Evolutionary conservation across 139 green algal genomes (phyloP), one percentile per base, ranked within the genome.

Genomic region (Spirogloea muscicola): DNA sequence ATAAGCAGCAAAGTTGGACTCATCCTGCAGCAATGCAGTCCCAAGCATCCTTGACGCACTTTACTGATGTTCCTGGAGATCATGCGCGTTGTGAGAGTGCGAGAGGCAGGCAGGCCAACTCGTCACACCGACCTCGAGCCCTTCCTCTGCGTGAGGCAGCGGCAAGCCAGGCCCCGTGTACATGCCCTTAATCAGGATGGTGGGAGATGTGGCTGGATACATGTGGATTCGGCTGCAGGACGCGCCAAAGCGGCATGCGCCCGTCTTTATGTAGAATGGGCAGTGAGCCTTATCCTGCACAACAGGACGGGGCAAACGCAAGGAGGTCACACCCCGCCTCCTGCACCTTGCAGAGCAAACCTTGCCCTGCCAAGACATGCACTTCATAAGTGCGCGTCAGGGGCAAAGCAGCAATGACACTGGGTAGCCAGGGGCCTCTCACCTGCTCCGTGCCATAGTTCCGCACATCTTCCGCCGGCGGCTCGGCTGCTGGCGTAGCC

Each of bases 221-320:
- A 42, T 25, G 62, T 79, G 71, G 18, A 37, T 40, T 27, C 71
- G 71, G 16, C 29, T 78, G 71, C 71, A 79, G 1, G 27, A 18
- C 16, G 16, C 31, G 29, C 29, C 61, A 41, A 49, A 77, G 39
- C 63, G 71, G 16, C 71, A 79, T 16, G 71, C 42, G 3, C 71
- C 71, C 2, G 71, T 79, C 71, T 77, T 77, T 27, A 76, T 34
- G 33, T 52, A 79, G 44, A 79, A 77, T 18, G 61, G 71, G 59
- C 71, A 79, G 42, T 41, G 18, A 9, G 34, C 65, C n/a, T 43
- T 39, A 21, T 77, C 34, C 68, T 74, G 65, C 43, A n/a, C n/a
- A n/a, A n/a, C n/a, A n/a, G n/a, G n/a, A n/a, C n/a, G n/a, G n/a
- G n/a, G n/a, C n/a, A n/a, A n/a, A n/a, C n/a, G n/a, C n/a, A n/a